Conservation (phyloP, 352 stramenopile species). For the Globisporangium sylvaticum region DNA sequence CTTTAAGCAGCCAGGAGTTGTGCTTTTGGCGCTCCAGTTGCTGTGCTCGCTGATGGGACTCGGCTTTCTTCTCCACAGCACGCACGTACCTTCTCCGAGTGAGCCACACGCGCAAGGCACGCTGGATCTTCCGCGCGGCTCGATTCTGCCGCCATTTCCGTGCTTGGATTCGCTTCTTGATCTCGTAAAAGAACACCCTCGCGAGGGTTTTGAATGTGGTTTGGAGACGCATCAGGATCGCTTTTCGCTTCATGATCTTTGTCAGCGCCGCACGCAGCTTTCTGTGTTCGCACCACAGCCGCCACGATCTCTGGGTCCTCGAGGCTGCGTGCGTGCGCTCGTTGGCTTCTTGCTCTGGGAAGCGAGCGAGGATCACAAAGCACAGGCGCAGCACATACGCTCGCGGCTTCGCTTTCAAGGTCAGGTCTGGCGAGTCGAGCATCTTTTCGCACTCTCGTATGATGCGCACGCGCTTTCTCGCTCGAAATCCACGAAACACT, state of each 20-base stretch:
- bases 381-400: conserved; percentile 48
- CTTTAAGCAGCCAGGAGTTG: conserved; percentile 15
- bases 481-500: conserved; percentile 39
- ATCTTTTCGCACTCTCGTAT: conserved; percentile 37
- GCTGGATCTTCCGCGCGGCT: conserved; percentile 49
- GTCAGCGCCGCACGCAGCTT: conserved; percentile 23
- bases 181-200: conserved; percentile 40
- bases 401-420: conserved; percentile 30
- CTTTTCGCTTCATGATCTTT: conserved; percentile 34
- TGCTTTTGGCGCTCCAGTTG: conserved; percentile 14
- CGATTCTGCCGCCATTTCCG: conserved; percentile 31
- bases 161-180: conserved; percentile 28
- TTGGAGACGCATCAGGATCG: conserved; percentile 36
- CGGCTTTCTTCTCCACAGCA: conserved; percentile 30
- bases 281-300: conserved; percentile 17
- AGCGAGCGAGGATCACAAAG: conserved; percentile 40
- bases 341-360: conserved; percentile 29
- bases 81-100: conserved; percentile 40
- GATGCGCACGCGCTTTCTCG: conserved; percentile 31
- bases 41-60: conserved; percentile 11
- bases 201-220: conserved; percentile 41
- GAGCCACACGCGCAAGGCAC: conserved; percentile 33
- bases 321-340: conserved; percentile 16
- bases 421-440: conserved; percentile 25
- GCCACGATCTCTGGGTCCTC: conserved; percentile 45